A percentile compares a stretch with the other conserved stretches of the same genome.
These are phyloP conservation scores for Carex kokanica DNA, from an alignment of 176 grass and related monocot species.

Conservation along the genomic window DNA sequence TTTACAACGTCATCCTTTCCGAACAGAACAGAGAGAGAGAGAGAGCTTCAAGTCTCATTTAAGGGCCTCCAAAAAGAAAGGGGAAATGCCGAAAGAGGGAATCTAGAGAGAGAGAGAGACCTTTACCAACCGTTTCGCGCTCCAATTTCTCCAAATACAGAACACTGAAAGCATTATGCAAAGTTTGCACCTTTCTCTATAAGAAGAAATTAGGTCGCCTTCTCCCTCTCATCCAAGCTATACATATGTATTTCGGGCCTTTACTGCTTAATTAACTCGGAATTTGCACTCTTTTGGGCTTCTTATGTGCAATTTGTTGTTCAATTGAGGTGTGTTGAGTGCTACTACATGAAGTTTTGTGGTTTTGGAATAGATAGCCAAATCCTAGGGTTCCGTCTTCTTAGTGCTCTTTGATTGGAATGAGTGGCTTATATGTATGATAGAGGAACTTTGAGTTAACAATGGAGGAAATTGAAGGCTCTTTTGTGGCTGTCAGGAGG, in stretches of 20 bases:
- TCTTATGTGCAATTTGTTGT: not conserved
- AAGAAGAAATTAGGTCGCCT: constrained; percentile 10
- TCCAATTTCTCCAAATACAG: not conserved
- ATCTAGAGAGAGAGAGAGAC: constrained; percentile 12
- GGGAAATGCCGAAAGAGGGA: constrained; percentile 2
- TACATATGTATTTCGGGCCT: not conserved
- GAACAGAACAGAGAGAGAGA: constrained; percentile 1
- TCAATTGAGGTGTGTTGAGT: constrained; percentile 11
- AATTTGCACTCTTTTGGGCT: not conserved
- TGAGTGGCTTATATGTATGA: constrained; percentile 14
- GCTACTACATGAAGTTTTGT: not conserved
- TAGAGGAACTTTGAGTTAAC: not conserved
- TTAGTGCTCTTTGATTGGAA: constrained; percentile 5
- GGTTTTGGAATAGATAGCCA: not conserved
- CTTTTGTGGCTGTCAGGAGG: constrained; percentile 64
- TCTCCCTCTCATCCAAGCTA: constrained; percentile 3
- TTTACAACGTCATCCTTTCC: constrained; percentile 20
- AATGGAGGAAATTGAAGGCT: constrained; percentile 53
- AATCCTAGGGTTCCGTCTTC: constrained; percentile 10
- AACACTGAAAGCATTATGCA: constrained; percentile 5
- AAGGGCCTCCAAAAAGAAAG: constrained; percentile 16
- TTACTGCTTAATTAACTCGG: not conserved
- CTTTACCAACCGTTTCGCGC: constrained; percentile 25
- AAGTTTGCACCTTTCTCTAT: constrained; percentile 16
- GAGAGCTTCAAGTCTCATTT: not conserved